These are phyloP conservation scores for Solidago caesia DNA, from an alignment of 129 eudicot species.

Conservation along the genomic window DNA sequence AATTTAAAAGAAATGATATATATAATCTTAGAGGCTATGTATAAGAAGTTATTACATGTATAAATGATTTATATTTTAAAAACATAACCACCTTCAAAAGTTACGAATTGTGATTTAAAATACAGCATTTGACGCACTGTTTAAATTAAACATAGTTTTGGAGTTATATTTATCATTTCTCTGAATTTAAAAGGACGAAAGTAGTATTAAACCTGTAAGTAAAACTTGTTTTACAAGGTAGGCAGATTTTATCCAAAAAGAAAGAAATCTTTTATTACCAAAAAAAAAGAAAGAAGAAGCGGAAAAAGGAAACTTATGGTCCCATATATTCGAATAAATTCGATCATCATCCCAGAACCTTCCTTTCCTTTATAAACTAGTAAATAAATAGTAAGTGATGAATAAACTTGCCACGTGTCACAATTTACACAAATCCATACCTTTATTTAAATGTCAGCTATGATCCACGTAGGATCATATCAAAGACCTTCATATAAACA, in stretches of 20 bases:
- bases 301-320: constrained; percentile 37
- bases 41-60: too few relatives aligned
- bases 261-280: constrained; percentile 14
- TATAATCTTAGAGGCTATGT: too few relatives aligned
- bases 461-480: constrained; percentile 39
- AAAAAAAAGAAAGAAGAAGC: constrained; percentile 32
- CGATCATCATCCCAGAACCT: constrained; percentile 28
- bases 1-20: too few relatives aligned
- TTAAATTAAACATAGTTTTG: neutral
- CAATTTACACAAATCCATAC: constrained; percentile 24
- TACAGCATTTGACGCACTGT: too few relatives aligned
- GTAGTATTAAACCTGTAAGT: neutral
- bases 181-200: too few relatives aligned
- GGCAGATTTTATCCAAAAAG: constrained; percentile 18
- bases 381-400: too few relatives aligned
- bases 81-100: too few relatives aligned
- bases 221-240: constrained; percentile 18
- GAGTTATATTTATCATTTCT: too few relatives aligned
- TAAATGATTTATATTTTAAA: too few relatives aligned
- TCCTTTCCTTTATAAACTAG: neutral
- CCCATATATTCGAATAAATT: constrained; percentile 39
- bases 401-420: constrained; percentile 27
- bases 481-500: constrained; percentile 10
- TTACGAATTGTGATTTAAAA: too few relatives aligned
- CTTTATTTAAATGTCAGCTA: constrained; percentile 5